Percentiles rank a stretch among this genome's conserved stretches.
Evolutionary conservation across 2,329 filamentous ascomycete genomes (phyloP).

Genomic region (Alternaria postmessia): DNA sequence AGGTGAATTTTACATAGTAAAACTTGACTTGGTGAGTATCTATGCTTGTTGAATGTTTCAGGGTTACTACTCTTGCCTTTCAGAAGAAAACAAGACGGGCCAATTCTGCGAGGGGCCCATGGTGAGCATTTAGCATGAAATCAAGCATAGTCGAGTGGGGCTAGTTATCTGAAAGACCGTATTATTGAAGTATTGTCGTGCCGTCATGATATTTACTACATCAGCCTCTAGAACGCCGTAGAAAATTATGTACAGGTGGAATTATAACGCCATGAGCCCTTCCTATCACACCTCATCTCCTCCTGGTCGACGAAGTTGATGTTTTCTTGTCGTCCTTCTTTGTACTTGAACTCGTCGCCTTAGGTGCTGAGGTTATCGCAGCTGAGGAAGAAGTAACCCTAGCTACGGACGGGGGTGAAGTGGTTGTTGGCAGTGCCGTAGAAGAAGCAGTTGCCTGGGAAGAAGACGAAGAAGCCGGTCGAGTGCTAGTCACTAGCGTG

Average conservation of each 20-base stretch:
- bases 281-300: not conserved
- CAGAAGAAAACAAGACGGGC: too few relatives aligned
- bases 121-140: not conserved
- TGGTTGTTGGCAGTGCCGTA: not conserved
- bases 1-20: too few relatives aligned
- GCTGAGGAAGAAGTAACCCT: not conserved
- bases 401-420: not conserved
- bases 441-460: not conserved
- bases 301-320: conserved; percentile 8
- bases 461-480: not conserved
- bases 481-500: conserved; percentile 24
- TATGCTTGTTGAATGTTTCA: too few relatives aligned
- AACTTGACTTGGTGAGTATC: too few relatives aligned
- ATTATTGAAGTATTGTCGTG: not conserved
- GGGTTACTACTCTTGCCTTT: too few relatives aligned
- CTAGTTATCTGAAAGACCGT: not conserved
- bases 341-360: conserved; percentile 10
- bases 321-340: conserved; percentile 13
- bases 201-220: not conserved
- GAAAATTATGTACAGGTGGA: not conserved
- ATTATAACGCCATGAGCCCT: not conserved
- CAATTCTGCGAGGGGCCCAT: not conserved
- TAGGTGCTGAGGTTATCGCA: conserved; percentile 9
- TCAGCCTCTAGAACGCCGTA: not conserved
- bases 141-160: not conserved